Base-by-base conservation (phyloP, 495 filamentous ascomycete species). In the Staphylotrichum longicolle region DNA sequence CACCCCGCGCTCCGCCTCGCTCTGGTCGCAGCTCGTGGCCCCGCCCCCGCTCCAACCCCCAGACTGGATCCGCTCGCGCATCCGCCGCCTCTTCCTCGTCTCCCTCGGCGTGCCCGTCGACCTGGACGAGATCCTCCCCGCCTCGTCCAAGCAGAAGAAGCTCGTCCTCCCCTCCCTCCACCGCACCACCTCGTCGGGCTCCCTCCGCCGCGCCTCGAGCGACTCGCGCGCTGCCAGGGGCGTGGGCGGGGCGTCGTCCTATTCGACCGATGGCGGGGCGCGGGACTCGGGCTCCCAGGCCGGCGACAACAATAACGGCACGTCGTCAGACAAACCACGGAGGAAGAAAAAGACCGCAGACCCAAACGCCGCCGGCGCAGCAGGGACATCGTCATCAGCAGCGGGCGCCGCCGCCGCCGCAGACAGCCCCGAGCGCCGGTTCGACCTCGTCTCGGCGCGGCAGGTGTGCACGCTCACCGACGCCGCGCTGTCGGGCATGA, bases 11-110 rank as follows among this genome's bases (percentile, higher is more conserved):
- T 93, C 89, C 65, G 84, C 88, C 64, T 96, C 95, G 5, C 83
- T 99, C 42, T 99, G 94, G 94, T 90, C 91, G 35, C 95, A 99
- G 75, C 86, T 99, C 37, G 89, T 95, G 15, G 93, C 93, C 3
- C 93, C 94, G 27, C 94, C 94, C 1, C 92, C 94, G 3, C 84
- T 98, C 34, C 92, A 96, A 71, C 95, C 94, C 1, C 93, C 95
- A 1, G 93, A 99, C 74, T 99, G 94, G 94, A 91, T 96, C 62
- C 91, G 95, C 59, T 96, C 91, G 52, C 91, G 93, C 54, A 98
- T 97, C 69, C 90, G 94, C 56, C 89, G 94, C 9, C 84, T 98
- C 44, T 99, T 99, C 74, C 85, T 99, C 40, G 94, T 99, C 44
- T 96, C 91, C 10, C 83, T 99, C 4, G 94, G 94, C 14, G 94